These are phyloP conservation scores for Ophiognomonia clavigignenti-juglandacearum DNA, from an alignment of 2,329 filamentous ascomycete genomes.

Conservation along the genomic window DNA sequence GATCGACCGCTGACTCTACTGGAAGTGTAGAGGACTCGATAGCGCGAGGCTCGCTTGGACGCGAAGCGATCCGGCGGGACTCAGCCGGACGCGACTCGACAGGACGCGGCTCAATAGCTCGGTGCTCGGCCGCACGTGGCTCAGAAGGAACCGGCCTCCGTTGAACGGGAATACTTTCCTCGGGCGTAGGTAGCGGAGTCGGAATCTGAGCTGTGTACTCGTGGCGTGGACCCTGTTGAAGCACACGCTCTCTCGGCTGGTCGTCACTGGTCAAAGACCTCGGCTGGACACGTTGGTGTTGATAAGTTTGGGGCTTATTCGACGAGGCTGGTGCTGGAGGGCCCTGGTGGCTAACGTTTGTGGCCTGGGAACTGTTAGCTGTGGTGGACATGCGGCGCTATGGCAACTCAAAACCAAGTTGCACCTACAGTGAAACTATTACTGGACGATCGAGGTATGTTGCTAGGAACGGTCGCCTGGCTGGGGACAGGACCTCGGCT, in stretches of 20 bases:
- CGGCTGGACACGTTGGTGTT: neutral
- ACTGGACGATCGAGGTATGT: neutral
- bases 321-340: neutral
- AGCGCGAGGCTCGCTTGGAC: neutral
- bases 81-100: neutral
- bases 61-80: neutral
- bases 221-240: neutral
- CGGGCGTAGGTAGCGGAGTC: neutral
- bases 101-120: neutral
- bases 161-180: neutral
- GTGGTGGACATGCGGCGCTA: neutral
- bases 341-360: neutral
- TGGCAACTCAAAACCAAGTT: neutral
- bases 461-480: neutral
- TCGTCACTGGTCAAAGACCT: slow-evolving; percentile 1
- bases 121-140: neutral
- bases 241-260: neutral
- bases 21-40: too few species aligned
- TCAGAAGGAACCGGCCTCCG: neutral
- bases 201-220: slow-evolving; percentile 1
- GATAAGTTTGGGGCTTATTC: neutral
- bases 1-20: too few species aligned
- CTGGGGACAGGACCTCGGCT: neutral
- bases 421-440: neutral
- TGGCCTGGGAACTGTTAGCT: neutral